These are phyloP conservation scores for Pichia phayaonensis DNA, from an alignment of 805 yeast species.

Conservation along the genomic window DNA sequence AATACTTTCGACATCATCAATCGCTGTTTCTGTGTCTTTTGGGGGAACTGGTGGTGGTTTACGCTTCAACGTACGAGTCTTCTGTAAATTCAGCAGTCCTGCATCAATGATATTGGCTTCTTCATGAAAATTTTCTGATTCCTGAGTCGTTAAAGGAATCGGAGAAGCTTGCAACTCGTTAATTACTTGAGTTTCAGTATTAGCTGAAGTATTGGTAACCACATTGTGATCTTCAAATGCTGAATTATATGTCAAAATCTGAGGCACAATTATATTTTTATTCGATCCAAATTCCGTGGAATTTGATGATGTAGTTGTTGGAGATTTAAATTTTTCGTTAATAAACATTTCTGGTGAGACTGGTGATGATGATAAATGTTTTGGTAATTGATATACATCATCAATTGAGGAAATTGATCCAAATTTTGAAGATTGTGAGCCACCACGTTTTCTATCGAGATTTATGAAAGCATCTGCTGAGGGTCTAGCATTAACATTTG, in stretches of 20 bases:
- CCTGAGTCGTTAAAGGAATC: not conserved
- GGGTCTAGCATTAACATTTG: conserved; percentile 1
- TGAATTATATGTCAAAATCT: not conserved
- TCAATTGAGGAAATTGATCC: conserved; percentile 4
- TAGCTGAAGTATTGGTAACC: not conserved
- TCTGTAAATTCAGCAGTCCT: not conserved
- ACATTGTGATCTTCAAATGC: not conserved
- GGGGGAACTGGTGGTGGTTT: not conserved
- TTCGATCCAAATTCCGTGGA: not conserved
- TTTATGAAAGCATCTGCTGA: conserved; percentile 7
- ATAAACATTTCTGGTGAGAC: conserved; percentile 22
- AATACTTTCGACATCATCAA: not conserved
- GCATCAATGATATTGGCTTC: not conserved
- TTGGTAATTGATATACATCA: not conserved
- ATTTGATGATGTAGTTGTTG: not conserved
- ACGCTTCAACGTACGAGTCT: not conserved
- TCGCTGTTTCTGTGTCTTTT: not conserved
- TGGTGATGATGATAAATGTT: conserved; percentile 6
- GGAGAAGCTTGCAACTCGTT: not conserved
- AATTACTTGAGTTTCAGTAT: not conserved
- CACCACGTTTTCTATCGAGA: conserved; percentile 3
- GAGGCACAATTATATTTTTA: not conserved
- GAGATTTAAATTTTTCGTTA: conserved; percentile 16
- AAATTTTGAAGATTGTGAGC: conserved; percentile 6
- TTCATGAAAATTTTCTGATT: not conserved